These are phyloP conservation scores for Dissophora globulifera DNA, from an alignment of 192 early-diverging fungal species.

Conservation along the genomic window DNA sequence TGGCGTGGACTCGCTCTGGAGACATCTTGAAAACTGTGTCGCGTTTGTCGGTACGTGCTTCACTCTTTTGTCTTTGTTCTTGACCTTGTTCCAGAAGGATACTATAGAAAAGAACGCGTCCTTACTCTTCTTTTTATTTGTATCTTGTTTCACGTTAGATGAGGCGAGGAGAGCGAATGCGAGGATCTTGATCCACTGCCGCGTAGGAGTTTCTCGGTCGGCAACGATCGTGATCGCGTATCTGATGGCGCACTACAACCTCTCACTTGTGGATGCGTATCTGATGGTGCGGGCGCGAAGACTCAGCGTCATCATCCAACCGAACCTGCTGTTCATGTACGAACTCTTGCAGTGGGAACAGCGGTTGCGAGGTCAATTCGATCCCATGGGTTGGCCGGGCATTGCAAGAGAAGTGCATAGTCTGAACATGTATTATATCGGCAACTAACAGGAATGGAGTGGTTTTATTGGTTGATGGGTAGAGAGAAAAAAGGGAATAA, in stretches of 20 bases:
- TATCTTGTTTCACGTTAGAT: conserved; percentile 46
- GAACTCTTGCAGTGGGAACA: conserved; percentile 71
- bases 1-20: conserved; percentile 66
- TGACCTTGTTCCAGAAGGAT: conserved; percentile 8
- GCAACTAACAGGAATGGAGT: conserved; percentile 23
- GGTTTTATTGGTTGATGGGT: too few relatives aligned
- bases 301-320: conserved; percentile 72
- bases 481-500: too few relatives aligned
- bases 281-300: conserved; percentile 66
- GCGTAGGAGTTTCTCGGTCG: conserved; percentile 68
- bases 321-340: conserved; percentile 72
- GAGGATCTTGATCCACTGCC: conserved; percentile 64
- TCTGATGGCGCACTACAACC: conserved; percentile 62
- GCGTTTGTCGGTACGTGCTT: conserved; percentile 61
- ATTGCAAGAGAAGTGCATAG: conserved; percentile 63
- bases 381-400: conserved; percentile 58
- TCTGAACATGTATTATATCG: conserved; percentile 67
- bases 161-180: conserved; percentile 53
- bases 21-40: conserved; percentile 58
- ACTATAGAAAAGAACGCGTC: too few relatives aligned
- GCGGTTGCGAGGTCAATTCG: conserved; percentile 46
- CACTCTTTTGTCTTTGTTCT: conserved; percentile 1
- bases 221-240: conserved; percentile 69
- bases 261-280: conserved; percentile 64
- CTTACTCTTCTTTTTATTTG: conserved; percentile 1